Conservation (phyloP, 1,284 basidiomycete genomes). For the Papiliotrema laurentii region DNA sequence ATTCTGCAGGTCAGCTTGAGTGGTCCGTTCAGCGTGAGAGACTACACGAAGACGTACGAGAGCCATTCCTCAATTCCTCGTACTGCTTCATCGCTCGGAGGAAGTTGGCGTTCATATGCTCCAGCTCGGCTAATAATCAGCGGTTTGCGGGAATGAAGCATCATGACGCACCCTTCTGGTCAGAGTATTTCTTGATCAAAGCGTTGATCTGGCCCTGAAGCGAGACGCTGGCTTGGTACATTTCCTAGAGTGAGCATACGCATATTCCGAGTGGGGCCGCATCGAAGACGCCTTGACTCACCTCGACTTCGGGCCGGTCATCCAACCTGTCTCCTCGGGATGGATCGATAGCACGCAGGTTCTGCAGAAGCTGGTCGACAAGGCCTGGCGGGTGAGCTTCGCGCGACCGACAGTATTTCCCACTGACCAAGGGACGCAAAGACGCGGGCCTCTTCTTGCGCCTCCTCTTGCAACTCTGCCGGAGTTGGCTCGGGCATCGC, state of each 20-base stretch:
- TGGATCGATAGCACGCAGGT: constrained; percentile 73
- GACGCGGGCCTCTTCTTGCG: constrained; percentile 81
- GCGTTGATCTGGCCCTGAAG: constrained; percentile 92
- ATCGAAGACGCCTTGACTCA: constrained; percentile 44
- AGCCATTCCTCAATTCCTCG: constrained; percentile 36
- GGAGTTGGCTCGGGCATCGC: constrained; percentile 79
- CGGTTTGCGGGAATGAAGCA: background rate
- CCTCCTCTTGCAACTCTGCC: constrained; percentile 73
- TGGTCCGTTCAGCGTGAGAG: background rate
- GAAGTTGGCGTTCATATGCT: constrained; percentile 49
- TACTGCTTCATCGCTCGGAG: constrained; percentile 47
- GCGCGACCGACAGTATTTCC: background rate
- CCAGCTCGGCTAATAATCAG: constrained; percentile 42
- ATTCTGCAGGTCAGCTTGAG: constrained; percentile 11
- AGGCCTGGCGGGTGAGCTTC: constrained; percentile 56
- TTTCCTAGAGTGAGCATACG: constrained; percentile 55
- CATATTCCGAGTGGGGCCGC: background rate
- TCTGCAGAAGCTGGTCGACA: constrained; percentile 79
- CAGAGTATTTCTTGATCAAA: constrained; percentile 90
- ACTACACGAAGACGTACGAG: constrained; percentile 5
- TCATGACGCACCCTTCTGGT: constrained; percentile 73
- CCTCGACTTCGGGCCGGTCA: constrained; percentile 91
- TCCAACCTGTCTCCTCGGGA: constrained; percentile 74
- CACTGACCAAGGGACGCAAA: constrained; percentile 43
- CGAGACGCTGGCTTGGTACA: constrained; percentile 84